Conservation (phyloP, 2,329 filamentous ascomycete genomes). For the Arthrobotrys musiformis region DNA sequence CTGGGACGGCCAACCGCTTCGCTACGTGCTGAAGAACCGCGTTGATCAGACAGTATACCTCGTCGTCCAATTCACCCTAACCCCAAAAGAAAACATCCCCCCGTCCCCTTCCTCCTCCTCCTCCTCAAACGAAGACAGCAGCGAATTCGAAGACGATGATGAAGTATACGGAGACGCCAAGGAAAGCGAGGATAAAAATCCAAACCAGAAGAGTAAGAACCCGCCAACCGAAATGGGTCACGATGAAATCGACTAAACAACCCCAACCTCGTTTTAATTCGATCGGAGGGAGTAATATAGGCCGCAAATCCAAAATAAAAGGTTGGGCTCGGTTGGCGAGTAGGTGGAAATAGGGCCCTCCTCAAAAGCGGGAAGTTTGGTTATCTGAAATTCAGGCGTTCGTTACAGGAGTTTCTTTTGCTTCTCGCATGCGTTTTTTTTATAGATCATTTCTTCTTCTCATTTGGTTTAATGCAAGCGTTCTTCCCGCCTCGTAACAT, state of each 20-base stretch:
- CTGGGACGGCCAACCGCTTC: slow-evolving; percentile 80
- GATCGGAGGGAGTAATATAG: not conserved
- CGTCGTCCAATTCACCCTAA: slow-evolving; percentile 81
- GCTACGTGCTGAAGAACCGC: slow-evolving; percentile 89
- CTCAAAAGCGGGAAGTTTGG: no score
- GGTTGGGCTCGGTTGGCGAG: not conserved
- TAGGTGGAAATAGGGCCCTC: slow-evolving; percentile 4
- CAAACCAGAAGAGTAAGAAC: not conserved
- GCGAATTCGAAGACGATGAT: slow-evolving; percentile 22
- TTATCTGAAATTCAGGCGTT: not conserved
- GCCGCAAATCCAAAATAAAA: not conserved
- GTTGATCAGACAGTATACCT: slow-evolving; percentile 79
- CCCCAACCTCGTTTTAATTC: no score
- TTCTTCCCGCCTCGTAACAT: not conserved
- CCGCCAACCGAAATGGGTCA: slow-evolving; percentile 10
- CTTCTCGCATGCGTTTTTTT: not conserved
- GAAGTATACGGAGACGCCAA: slow-evolving; percentile 23
- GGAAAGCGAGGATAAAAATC: not conserved
- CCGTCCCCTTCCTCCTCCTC: no score
- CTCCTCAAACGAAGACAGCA: slow-evolving; percentile 1
- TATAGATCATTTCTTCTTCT: no score
- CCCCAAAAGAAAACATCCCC: slow-evolving; percentile 73
- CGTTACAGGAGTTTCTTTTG: not conserved
- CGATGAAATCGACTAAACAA: slow-evolving; percentile 40
- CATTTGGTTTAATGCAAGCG: not conserved